Evolutionary conservation across 2,329 filamentous ascomycete genomes (phyloP).

Genomic region (Aspergillus niger): DNA sequence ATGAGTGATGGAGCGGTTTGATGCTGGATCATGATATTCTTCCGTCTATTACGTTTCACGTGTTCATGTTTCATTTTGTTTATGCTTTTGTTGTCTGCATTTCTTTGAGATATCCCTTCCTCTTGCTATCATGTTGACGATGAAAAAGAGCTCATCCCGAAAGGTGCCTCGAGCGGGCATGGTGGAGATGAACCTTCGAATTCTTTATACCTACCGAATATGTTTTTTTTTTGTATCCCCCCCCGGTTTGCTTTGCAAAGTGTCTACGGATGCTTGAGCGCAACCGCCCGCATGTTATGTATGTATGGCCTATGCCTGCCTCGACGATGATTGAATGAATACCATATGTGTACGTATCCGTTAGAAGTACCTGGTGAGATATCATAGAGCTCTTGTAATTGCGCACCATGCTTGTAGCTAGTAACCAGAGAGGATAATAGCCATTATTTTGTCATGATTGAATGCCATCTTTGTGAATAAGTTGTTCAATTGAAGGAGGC

Average conservation of each 20-base stretch:
- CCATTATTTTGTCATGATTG: no score
- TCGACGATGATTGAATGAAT: constrained; percentile 26
- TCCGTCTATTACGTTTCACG: constrained; percentile 11
- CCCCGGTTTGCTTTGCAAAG: neutral
- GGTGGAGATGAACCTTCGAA: neutral
- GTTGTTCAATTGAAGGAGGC: neutral
- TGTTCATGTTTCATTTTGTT: constrained; percentile 13
- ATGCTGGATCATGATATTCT: constrained; percentile 17
- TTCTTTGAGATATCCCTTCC: constrained; percentile 17
- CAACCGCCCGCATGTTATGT: neutral
- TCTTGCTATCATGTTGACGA: constrained; percentile 16
- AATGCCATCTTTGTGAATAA: no score
- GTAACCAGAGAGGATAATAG: no score
- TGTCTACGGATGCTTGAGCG: neutral
- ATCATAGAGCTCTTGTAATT: no score
- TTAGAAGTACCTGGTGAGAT: neutral
- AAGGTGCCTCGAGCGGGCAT: neutral
- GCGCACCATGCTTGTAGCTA: no score
- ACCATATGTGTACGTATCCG: constrained; percentile 20
- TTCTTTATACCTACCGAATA: neutral
- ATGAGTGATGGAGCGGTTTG: constrained; percentile 38
- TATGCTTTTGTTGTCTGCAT: constrained; percentile 3
- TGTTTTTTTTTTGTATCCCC: neutral
- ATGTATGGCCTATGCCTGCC: constrained; percentile 8
- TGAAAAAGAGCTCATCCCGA: constrained; percentile 13